Evolutionary conservation across 177 flowering plant genomes (phyloP).

Genomic region (Vitis hybrid): DNA sequence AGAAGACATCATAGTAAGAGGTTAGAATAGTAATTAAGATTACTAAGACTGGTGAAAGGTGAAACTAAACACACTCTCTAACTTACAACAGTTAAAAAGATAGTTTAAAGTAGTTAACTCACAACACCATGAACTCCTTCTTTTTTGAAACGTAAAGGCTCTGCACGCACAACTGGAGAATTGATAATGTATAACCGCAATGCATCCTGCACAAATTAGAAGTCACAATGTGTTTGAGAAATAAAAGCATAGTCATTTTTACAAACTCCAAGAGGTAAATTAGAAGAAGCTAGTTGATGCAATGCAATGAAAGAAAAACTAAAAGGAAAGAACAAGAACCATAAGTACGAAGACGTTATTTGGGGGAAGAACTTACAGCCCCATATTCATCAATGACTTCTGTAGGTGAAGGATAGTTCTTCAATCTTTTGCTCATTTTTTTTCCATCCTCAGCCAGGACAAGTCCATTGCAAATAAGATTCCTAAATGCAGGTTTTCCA

Average conservation of each 20-base stretch:
- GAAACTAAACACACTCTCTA: not conserved
- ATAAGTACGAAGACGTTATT: not conserved
- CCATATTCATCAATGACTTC: slow-evolving; percentile 90
- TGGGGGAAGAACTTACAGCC: slow-evolving; percentile 63
- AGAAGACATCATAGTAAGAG: slow-evolving; percentile 7
- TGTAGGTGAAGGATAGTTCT: slow-evolving; percentile 85
- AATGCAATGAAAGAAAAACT: not conserved
- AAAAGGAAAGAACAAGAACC: not conserved
- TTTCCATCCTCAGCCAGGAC: slow-evolving; percentile 96
- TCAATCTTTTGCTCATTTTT: slow-evolving; percentile 92
- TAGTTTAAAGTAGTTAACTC: slow-evolving; percentile 31
- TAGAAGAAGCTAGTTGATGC: not conserved
- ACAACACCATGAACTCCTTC: slow-evolving; percentile 95
- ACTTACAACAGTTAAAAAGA: not conserved
- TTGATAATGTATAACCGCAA: slow-evolving; percentile 87
- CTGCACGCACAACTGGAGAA: slow-evolving; percentile 99
- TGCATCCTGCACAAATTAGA: slow-evolving; percentile 66
- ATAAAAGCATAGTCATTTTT: not conserved
- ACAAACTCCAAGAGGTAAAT: not conserved
- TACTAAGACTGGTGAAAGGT: not conserved
- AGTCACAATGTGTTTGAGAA: not conserved
- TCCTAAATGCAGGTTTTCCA: slow-evolving; percentile 93
- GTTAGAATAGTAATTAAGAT: not conserved
- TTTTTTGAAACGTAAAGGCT: slow-evolving; percentile 82
- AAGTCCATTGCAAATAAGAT: slow-evolving; percentile 97